A percentile compares a stretch with the other conserved stretches of the same genome.
Conservation (phyloP, 2,329 filamentous ascomycete species). For the Penicillium sp. region DNA sequence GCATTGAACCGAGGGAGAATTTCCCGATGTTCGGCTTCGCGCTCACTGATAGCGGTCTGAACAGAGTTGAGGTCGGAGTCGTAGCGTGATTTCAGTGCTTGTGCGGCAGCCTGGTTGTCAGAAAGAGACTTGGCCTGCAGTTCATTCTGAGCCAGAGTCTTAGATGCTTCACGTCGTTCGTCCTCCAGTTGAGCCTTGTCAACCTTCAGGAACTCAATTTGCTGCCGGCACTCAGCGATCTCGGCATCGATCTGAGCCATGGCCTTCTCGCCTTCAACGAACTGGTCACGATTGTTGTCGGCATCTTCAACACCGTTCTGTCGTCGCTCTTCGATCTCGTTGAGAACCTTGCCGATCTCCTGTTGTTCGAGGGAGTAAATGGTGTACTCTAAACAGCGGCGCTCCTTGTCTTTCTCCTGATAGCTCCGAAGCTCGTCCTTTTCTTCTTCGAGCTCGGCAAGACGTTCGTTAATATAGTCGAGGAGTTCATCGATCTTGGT, state of each 20-base stretch:
- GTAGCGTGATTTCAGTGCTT: slow-evolving; percentile 69
- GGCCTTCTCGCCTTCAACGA: slow-evolving; percentile 74
- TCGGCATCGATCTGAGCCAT: slow-evolving; percentile 74
- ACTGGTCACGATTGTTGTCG: slow-evolving; percentile 73
- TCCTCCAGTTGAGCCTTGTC: slow-evolving; percentile 87
- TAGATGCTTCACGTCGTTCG: slow-evolving; percentile 78
- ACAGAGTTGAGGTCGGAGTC: slow-evolving; percentile 70
- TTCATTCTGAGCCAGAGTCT: slow-evolving; percentile 78
- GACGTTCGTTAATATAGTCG: slow-evolving; percentile 84
- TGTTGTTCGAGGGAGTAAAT: slow-evolving; percentile 88
- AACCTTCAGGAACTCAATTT: slow-evolving; percentile 78
- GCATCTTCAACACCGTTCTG: slow-evolving; percentile 80
- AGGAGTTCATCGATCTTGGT: slow-evolving; percentile 91
- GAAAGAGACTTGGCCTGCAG: slow-evolving; percentile 76
- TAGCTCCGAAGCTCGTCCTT: slow-evolving; percentile 93
- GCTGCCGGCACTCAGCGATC: slow-evolving; percentile 74
- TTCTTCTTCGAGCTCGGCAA: slow-evolving; percentile 89
- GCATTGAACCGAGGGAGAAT: slow-evolving; percentile 75
- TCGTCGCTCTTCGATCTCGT: slow-evolving; percentile 76
- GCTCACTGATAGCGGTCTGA: slow-evolving; percentile 68
- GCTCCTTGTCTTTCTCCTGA: slow-evolving; percentile 91
- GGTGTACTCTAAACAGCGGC: slow-evolving; percentile 88
- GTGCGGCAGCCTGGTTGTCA: slow-evolving; percentile 76
- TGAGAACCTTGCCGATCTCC: slow-evolving; percentile 71
- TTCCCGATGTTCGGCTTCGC: slow-evolving; percentile 71